Conservation (phyloP, 176 grass and related monocot species). For the Melocanna baccifera region DNA sequence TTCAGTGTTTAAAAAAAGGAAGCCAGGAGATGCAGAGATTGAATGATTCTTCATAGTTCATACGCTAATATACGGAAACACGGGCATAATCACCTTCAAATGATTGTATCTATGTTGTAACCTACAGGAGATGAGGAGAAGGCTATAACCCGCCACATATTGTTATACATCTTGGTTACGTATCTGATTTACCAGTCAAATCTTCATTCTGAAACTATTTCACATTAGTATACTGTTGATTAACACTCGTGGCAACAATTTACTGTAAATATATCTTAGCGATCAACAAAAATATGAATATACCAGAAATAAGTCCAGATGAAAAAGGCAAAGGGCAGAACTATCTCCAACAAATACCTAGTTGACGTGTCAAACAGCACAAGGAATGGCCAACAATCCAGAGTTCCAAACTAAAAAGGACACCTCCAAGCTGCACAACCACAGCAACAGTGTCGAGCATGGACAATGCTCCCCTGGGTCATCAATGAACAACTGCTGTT, state of each 20-base stretch:
- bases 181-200: not conserved
- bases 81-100: not conserved
- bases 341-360: constrained; percentile 12
- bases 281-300: constrained; percentile 19
- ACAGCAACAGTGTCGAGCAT: constrained; percentile 26
- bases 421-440: constrained; percentile 36
- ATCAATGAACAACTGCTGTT: not conserved
- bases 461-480: constrained; percentile 33
- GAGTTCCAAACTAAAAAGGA: constrained; percentile 29
- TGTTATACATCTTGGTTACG: not conserved
- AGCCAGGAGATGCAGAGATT: not conserved
- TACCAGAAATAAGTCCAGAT: not conserved
- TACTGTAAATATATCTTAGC: constrained; percentile 32
- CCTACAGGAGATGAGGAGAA: not conserved
- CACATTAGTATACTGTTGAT: not conserved
- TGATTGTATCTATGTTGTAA: not conserved
- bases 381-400: constrained; percentile 36
- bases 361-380: constrained; percentile 39
- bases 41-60: not conserved
- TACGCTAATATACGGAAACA: not conserved
- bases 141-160: not conserved
- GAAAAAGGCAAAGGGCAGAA: not conserved
- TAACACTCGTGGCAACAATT: constrained; percentile 34
- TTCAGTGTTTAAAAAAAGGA: not conserved
- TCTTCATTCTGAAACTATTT: constrained; percentile 25